Percentiles rank a stretch among this genome's conserved stretches.
These are phyloP conservation scores for Cyclotella baltica DNA, from an alignment of 108 stramenopile species.

Conservation along the genomic window DNA sequence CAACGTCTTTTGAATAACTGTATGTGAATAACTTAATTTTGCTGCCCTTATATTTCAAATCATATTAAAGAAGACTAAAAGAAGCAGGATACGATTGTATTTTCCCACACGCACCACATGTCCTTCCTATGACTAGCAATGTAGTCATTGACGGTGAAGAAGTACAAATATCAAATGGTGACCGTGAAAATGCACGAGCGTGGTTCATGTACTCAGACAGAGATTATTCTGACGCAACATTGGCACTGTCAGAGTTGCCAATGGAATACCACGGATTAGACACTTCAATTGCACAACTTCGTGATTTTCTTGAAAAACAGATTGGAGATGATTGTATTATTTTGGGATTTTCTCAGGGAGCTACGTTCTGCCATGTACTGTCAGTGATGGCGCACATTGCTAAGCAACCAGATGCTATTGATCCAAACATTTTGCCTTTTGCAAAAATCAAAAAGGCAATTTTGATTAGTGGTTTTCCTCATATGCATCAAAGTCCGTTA, in stretches of 20 bases:
- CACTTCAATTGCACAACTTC: conserved; percentile 33
- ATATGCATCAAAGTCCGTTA: conserved; percentile 19
- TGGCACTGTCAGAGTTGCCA: conserved; percentile 25
- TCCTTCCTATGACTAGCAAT: conserved; percentile 46
- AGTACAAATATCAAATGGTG: conserved; percentile 37
- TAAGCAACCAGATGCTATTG: conserved; percentile 13
- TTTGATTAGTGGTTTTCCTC: conserved; percentile 52
- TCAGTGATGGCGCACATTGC: conserved; percentile 45
- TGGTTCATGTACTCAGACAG: conserved; percentile 60
- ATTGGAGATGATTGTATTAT: conserved; percentile 7
- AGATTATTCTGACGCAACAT: conserved; percentile 42
- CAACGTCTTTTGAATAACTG: too few relatives aligned
- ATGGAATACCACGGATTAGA: conserved; percentile 57
- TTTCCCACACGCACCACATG: conserved; percentile 57
- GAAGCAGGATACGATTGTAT: conserved; percentile 57
- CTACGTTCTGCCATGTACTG: conserved; percentile 57
- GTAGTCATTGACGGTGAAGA: conserved; percentile 37
- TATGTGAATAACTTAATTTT: not conserved
- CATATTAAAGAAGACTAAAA: conserved; percentile 36
- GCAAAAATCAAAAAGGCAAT: conserved; percentile 25
- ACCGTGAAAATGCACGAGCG: conserved; percentile 55
- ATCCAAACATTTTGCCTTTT: conserved; percentile 9
- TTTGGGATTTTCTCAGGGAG: conserved; percentile 68
- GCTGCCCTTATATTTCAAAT: not conserved
- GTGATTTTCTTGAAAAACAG: conserved; percentile 19